A percentile compares a stretch with the other conserved stretches of the same genome.
Conservation (phyloP, 2,329 filamentous ascomycete species). For the Venturia nashicola region DNA sequence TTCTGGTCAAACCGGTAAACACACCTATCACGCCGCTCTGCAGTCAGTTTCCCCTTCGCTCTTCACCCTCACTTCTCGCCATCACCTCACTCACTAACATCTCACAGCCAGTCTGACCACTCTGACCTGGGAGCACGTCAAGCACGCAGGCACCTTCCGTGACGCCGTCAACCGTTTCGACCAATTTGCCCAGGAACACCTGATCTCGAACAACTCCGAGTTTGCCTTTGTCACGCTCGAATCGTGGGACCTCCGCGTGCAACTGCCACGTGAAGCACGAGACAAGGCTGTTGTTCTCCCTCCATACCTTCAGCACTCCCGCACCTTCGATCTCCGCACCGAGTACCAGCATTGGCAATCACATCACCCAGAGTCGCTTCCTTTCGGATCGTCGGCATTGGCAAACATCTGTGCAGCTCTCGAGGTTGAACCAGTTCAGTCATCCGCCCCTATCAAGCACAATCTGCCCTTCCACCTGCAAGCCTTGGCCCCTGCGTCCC, state of each 20-base stretch:
- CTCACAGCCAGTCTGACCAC: constrained; percentile 82
- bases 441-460: constrained; percentile 95
- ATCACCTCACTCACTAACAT: constrained; percentile 3
- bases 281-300: constrained; percentile 97
- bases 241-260: constrained; percentile 95
- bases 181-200: constrained; percentile 80
- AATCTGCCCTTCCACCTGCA: constrained; percentile 97
- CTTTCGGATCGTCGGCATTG: constrained; percentile 89
- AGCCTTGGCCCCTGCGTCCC: constrained; percentile 86
- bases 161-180: constrained; percentile 95
- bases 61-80: not conserved
- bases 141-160: constrained; percentile 91
- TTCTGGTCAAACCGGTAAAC: constrained; percentile 96
- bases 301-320: constrained; percentile 92
- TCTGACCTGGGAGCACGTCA: constrained; percentile 97
- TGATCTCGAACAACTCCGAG: constrained; percentile 81
- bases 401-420: constrained; percentile 97
- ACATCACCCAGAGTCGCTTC: constrained; percentile 92
- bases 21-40: constrained; percentile 97
- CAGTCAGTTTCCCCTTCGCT: constrained; percentile 52
- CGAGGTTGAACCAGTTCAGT: constrained; percentile 94
- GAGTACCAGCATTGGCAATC: constrained; percentile 99
- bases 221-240: constrained; percentile 98
- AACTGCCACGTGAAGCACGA: constrained; percentile 91
- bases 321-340: constrained; percentile 90